These are phyloP conservation scores for Sporothrix dimorphospora DNA, from an alignment of 2,329 filamentous ascomycete species.

Conservation along the genomic window DNA sequence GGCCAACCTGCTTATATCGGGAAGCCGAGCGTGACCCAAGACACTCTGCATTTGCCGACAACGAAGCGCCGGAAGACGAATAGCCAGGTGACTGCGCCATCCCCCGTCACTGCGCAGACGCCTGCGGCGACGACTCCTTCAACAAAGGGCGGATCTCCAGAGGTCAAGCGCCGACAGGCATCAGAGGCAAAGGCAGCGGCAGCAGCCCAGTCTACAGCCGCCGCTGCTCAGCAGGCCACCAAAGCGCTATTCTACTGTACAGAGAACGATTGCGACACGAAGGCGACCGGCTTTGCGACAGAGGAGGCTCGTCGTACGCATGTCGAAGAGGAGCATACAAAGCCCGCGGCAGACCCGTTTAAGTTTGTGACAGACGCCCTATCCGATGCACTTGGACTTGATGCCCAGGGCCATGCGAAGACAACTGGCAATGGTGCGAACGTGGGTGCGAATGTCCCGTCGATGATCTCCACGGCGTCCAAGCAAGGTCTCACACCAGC, in stretches of 20 bases:
- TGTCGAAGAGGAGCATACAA: constrained; percentile 61
- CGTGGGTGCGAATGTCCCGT: constrained; percentile 35
- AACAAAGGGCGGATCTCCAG: constrained; percentile 53
- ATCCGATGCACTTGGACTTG: constrained; percentile 54
- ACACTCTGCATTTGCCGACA: constrained; percentile 58
- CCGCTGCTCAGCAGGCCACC: constrained; percentile 38
- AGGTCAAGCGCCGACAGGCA: constrained; percentile 45
- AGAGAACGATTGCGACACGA: constrained; percentile 59
- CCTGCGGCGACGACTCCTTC: constrained; percentile 43
- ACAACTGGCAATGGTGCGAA: constrained; percentile 39
- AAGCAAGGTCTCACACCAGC: constrained; percentile 51
- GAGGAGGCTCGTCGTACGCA: constrained; percentile 60
- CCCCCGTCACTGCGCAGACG: constrained; percentile 43
- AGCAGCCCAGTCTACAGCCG: constrained; percentile 15
- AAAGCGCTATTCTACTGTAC: constrained; percentile 55
- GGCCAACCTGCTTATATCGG: constrained; percentile 61
- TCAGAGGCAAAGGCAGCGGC: constrained; percentile 34
- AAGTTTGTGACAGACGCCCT: constrained; percentile 58
- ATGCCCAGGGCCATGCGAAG: constrained; percentile 52
- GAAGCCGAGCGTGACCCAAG: constrained; percentile 55
- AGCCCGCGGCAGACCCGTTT: constrained; percentile 57
- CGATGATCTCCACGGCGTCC: constrained; percentile 49
- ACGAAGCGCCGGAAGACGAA: constrained; percentile 59
- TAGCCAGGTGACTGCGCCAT: constrained; percentile 43
- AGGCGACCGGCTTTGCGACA: constrained; percentile 53